These are phyloP conservation scores for Suillus subluteus DNA, from an alignment of 768 basidiomycete genomes.

Conservation along the genomic window DNA sequence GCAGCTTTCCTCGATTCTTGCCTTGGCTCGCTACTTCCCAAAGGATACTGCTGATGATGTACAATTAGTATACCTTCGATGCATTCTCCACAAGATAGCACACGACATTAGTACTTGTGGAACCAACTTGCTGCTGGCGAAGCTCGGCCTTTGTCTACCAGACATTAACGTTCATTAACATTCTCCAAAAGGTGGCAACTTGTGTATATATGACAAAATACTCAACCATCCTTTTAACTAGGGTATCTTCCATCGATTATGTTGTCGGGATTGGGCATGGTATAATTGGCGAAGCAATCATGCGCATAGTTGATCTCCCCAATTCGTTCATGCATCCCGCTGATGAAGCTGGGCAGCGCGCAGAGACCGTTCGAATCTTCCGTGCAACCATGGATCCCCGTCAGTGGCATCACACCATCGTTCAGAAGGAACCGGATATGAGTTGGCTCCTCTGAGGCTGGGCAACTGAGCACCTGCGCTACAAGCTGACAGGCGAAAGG, in stretches of 20 bases:
- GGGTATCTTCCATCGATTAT: slow-evolving; percentile 42
- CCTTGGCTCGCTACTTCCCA: too few relatives aligned
- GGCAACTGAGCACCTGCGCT: slow-evolving; percentile 48
- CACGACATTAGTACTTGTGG: too few relatives aligned
- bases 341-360: slow-evolving; percentile 41
- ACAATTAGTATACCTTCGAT: too few relatives aligned
- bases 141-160: too few relatives aligned
- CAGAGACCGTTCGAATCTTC: slow-evolving; percentile 47
- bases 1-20: too few relatives aligned
- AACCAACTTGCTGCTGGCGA: too few relatives aligned
- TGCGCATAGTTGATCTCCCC: slow-evolving; percentile 43
- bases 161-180: too few relatives aligned
- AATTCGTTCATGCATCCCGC: slow-evolving; percentile 40
- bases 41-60: too few relatives aligned
- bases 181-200: too few relatives aligned
- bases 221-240: slow-evolving; percentile 1
- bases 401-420: slow-evolving; percentile 51
- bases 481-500: slow-evolving; percentile 54
- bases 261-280: slow-evolving; percentile 42
- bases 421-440: slow-evolving; percentile 51
- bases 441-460: slow-evolving; percentile 27
- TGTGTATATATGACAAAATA: too few relatives aligned
- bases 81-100: too few relatives aligned
- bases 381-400: slow-evolving; percentile 45
- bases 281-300: slow-evolving; percentile 52